phyloP scores from a whole-genome alignment of 179 eudicot species.

The Beta corolliflora region DNA sequence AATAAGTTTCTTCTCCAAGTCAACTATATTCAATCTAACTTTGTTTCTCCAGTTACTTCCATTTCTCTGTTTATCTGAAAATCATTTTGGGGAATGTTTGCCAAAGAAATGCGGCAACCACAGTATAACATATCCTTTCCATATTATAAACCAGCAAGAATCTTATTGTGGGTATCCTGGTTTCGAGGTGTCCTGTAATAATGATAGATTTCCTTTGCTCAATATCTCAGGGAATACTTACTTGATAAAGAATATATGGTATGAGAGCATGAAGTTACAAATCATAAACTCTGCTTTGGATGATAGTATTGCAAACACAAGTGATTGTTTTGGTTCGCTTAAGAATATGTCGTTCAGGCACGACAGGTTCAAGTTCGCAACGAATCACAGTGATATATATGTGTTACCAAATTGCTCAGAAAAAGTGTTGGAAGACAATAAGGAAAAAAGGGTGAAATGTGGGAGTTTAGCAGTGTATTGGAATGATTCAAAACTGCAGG shows the following conservation, averaged over 20 bases:
- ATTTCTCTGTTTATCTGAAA: background rate
- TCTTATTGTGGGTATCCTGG: constrained; percentile 36
- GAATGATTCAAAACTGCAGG: constrained; percentile 21
- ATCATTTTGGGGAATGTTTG: constrained; percentile 26
- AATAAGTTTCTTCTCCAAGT: background rate
- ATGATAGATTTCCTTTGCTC: background rate
- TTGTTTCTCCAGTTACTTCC: constrained; percentile 14
- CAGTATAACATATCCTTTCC: constrained; percentile 18
- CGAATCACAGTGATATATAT: background rate
- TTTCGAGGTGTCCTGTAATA: constrained; percentile 27
- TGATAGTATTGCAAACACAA: background rate
- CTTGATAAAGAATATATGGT: constrained; percentile 19
- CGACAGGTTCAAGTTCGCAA: background rate
- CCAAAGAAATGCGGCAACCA: constrained; percentile 10
- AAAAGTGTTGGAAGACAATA: background rate
- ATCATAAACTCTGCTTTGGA: constrained; percentile 22
- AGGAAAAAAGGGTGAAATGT: constrained; percentile 11
- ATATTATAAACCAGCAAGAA: constrained; percentile 11
- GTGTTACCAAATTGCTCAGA: constrained; percentile 20
- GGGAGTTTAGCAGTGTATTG: constrained; percentile 18
- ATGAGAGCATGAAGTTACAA: constrained; percentile 13
- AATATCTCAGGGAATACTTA: constrained; percentile 26
- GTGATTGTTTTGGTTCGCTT: background rate
- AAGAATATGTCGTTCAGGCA: constrained; percentile 11
- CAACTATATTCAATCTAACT: constrained; percentile 10